Conservation (phyloP, 2,329 filamentous ascomycete genomes). For the Aspergillus sp. region DNA sequence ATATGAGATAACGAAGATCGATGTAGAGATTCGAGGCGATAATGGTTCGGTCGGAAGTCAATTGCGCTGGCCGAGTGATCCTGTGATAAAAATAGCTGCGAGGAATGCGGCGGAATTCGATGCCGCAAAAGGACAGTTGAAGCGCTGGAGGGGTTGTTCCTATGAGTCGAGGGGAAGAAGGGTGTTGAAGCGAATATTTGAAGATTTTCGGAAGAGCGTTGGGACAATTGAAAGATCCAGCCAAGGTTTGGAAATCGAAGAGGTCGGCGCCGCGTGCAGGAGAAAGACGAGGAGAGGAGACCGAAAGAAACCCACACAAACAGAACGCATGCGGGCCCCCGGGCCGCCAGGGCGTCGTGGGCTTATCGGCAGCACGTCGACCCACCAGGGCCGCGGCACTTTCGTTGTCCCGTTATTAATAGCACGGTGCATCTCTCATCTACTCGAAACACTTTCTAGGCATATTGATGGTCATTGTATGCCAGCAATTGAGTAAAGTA, state of each 20-base stretch:
- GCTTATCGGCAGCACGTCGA: constrained; percentile 9
- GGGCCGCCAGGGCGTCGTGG: constrained; percentile 2
- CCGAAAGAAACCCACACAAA: constrained; percentile 6
- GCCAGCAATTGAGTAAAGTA: background rate
- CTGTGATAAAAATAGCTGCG: constrained; percentile 19
- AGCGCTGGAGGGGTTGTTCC: too few species aligned
- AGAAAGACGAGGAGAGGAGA: constrained; percentile 9
- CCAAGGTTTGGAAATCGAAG: background rate
- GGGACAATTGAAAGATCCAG: background rate
- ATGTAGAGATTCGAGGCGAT: background rate
- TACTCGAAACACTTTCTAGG: background rate
- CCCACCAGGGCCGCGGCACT: background rate
- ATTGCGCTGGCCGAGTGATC: constrained; percentile 14
- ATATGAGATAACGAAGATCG: background rate
- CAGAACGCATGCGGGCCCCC: constrained; percentile 21
- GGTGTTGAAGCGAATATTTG: background rate
- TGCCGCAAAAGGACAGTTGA: background rate
- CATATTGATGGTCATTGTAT: too few species aligned
- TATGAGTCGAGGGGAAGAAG: background rate
- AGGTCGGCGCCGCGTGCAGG: constrained; percentile 7
- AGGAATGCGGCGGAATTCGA: constrained; percentile 5
- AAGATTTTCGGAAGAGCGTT: background rate
- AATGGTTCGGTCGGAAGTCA: background rate
- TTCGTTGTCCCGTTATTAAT: background rate
- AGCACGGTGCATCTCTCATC: background rate